These are phyloP conservation scores for Kickxella alabastrina DNA, from an alignment of 192 early-diverging fungal species.

Conservation along the genomic window DNA sequence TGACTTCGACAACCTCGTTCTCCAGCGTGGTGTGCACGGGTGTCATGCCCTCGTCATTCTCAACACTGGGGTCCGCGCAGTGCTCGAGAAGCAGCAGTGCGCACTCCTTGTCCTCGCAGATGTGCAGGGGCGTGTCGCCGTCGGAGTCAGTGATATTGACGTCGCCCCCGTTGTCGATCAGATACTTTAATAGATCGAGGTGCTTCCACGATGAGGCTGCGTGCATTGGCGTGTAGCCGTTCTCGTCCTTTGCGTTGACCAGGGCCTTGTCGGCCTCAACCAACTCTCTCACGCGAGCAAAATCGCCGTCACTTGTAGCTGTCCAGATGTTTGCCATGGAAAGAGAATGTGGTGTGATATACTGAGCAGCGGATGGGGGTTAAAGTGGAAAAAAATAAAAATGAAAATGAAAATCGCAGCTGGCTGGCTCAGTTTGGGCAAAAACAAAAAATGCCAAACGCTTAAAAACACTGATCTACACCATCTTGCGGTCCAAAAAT, in stretches of 20 bases:
- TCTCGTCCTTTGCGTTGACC: conserved; percentile 68
- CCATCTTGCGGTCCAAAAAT: neutral
- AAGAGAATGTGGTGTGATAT: neutral
- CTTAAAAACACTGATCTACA: neutral
- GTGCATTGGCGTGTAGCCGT: conserved; percentile 77
- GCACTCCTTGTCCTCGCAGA: conserved; percentile 65
- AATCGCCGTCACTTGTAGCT: conserved; percentile 61
- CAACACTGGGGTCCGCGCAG: conserved; percentile 62
- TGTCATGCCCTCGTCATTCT: conserved; percentile 62
- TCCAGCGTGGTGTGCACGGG: conserved; percentile 55
- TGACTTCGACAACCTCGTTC: conserved; percentile 64
- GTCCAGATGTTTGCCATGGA: conserved; percentile 63
- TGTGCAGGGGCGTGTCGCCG: conserved; percentile 78
- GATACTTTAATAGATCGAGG: conserved; percentile 59
- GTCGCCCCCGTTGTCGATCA: conserved; percentile 61
- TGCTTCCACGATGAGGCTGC: conserved; percentile 78
- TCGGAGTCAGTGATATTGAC: conserved; percentile 73
- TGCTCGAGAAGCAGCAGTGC: conserved; percentile 62
- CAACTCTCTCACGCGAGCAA: conserved; percentile 58
- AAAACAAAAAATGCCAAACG: no score
- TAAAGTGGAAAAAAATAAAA: neutral
- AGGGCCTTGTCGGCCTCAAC: conserved; percentile 51
- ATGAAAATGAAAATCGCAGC: neutral
- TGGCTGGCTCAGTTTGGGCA: neutral
- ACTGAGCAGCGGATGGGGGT: no score